phyloP scores from a whole-genome alignment of 176 grass and related monocot genomes.

The Aegilops bicornis region DNA sequence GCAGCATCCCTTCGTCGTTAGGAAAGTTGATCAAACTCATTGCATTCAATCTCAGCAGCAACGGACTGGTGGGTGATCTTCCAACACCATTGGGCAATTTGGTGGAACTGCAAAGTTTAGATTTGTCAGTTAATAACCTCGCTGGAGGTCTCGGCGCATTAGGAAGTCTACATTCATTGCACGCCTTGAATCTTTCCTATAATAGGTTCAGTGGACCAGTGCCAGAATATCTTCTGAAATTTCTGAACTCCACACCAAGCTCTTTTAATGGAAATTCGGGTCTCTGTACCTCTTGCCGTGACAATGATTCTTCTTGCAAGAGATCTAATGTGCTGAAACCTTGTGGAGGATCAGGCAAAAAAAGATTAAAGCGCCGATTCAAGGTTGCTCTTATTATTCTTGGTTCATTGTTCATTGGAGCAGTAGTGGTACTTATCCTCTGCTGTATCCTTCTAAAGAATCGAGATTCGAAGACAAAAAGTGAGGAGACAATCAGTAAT shows the following conservation, averaged over 20 bases:
- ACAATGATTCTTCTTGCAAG: slow-evolving; percentile 43
- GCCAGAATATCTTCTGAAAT: slow-evolving; percentile 44
- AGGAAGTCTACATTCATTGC: slow-evolving; percentile 40
- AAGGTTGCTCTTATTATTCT: slow-evolving; percentile 46
- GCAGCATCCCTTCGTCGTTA: slow-evolving; percentile 64
- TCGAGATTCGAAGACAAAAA: slow-evolving; percentile 16
- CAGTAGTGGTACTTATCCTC: slow-evolving; percentile 24
- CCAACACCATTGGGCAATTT: slow-evolving; percentile 39
- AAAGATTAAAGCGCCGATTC: slow-evolving; percentile 6
- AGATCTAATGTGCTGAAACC: slow-evolving; percentile 24
- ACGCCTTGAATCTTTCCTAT: slow-evolving; percentile 53
- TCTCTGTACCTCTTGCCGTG: slow-evolving; percentile 47
- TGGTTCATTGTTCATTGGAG: slow-evolving; percentile 39
- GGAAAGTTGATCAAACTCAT: slow-evolving; percentile 49
- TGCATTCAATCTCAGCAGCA: slow-evolving; percentile 67
- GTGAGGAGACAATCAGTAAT: background rate
- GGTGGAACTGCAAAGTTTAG: slow-evolving; percentile 45
- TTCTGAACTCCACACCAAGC: slow-evolving; percentile 41
- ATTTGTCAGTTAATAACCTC: slow-evolving; percentile 71
- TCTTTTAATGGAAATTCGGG: slow-evolving; percentile 62
- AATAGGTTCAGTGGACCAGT: slow-evolving; percentile 63
- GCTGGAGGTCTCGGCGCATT: slow-evolving; percentile 47
- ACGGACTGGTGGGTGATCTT: slow-evolving; percentile 48
- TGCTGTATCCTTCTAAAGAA: slow-evolving; percentile 25
- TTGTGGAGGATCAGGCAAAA: slow-evolving; percentile 35